Conservation (phyloP, 2,329 filamentous ascomycete species). For the Xylariaceae sp. region DNA sequence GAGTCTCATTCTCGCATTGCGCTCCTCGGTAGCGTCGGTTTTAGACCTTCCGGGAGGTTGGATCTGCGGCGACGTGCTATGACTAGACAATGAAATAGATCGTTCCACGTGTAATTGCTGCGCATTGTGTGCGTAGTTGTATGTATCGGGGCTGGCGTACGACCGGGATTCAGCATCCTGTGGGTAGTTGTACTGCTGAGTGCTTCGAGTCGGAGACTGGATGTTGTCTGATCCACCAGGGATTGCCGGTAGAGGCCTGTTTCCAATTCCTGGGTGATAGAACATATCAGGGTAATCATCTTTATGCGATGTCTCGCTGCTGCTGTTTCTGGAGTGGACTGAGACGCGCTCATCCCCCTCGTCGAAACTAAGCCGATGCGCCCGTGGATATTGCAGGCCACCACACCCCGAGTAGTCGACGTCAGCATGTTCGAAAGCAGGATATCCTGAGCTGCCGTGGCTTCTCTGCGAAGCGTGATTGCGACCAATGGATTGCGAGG, state of each 20-base stretch:
- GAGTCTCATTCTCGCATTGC: constrained; percentile 44
- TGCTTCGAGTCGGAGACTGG: constrained; percentile 42
- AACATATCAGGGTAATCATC: constrained; percentile 86
- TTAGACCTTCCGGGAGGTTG: constrained; percentile 84
- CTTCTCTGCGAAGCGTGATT: constrained; percentile 34
- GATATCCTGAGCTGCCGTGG: constrained; percentile 38
- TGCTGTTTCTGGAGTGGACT: constrained; percentile 50
- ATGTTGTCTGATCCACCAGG: constrained; percentile 59
- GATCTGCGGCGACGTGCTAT: constrained; percentile 73
- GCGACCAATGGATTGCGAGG: constrained; percentile 43
- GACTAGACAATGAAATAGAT: constrained; percentile 77
- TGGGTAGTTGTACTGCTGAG: constrained; percentile 46
- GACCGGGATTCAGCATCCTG: constrained; percentile 43
- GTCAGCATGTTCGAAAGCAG: constrained; percentile 55
- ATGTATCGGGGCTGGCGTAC: constrained; percentile 45
- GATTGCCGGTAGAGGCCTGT: constrained; percentile 58
- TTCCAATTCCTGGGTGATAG: constrained; percentile 77
- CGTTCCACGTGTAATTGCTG: constrained; percentile 53
- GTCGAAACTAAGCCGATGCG: constrained; percentile 78
- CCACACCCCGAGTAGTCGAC: constrained; percentile 90
- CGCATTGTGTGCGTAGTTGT: constrained; percentile 39
- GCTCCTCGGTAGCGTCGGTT: constrained; percentile 80
- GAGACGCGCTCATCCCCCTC: constrained; percentile 77
- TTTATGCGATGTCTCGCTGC: constrained; percentile 60
- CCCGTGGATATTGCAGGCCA: constrained; percentile 70